Base-by-base conservation (phyloP, 2,329 filamentous ascomycete species). In the Fusarium fujikuroi region DNA sequence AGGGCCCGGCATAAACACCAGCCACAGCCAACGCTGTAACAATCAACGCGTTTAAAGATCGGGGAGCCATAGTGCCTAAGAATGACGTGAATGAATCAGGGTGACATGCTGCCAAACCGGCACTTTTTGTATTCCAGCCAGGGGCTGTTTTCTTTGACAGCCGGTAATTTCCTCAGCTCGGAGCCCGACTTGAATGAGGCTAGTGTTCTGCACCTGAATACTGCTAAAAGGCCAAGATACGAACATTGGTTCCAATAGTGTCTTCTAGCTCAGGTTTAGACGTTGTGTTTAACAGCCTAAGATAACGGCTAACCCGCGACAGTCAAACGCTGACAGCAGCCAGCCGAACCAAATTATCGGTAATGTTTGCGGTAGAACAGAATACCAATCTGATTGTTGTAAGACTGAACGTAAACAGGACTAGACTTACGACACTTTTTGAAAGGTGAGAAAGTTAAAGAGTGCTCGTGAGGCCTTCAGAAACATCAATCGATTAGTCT, bases 1-100 rank as follows among this genome's bases (percentile, higher is more conserved):
- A 60, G 11, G 34, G 57, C 11, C 57, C 57, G 3, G 57, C 57
- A 60, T 25, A 28, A 32, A 60, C 44, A 2, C 21, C 34, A 28
- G 25, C 14, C 34, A 30, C 12, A 25, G 25, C 57, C 34, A 60
- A 30, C 16, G 16, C 57, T 9, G 21, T 5, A 60, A 5, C 21
- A 28, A 60, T 23, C 34, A 40, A 8, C 18, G 2, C n/a, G 10
- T 7, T 52, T 4, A 40, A 16, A 21, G 21, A 30, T 25, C 4
- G 34, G 10, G 5, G 6, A 15, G 32, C 11, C 57, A 52, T 60
- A 18, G 18, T 23, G 23, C 4, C 19, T 5, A 25, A 25, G 7
- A 16, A 21, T 52, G 25, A 32, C 8, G 21, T 49, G 42, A 49
- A 30, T 37, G 18, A 14, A 46, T 1, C 25, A 25, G 28, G n/a